A percentile compares a stretch with the other conserved stretches of the same genome.
phyloP scores from a whole-genome alignment of 2,329 filamentous ascomycete genomes.

The Pyrenophora graminea region DNA sequence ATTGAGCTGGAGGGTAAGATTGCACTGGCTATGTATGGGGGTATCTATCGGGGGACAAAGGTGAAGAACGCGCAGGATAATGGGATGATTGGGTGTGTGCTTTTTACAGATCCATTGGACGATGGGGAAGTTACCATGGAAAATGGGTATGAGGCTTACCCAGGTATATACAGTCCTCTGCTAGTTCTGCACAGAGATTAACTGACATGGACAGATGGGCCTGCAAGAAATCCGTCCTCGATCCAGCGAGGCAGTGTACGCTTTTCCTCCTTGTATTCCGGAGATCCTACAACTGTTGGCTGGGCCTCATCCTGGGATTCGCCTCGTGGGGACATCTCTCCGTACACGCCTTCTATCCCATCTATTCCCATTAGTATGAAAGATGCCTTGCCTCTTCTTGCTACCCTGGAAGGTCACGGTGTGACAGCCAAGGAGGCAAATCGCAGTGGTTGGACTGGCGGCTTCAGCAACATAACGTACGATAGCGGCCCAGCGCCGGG shows the following conservation, averaged over 20 bases:
- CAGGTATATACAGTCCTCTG: slow-evolving; percentile 40
- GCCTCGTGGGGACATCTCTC: slow-evolving; percentile 66
- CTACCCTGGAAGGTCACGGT: slow-evolving; percentile 80
- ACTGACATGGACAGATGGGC: slow-evolving; percentile 48
- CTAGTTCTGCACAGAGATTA: not conserved
- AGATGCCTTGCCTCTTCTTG: slow-evolving; percentile 78
- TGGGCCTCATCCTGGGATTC: slow-evolving; percentile 83
- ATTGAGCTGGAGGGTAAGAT: slow-evolving; percentile 55
- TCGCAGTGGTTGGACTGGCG: slow-evolving; percentile 44
- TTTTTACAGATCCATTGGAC: slow-evolving; percentile 52
- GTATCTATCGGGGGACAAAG: slow-evolving; percentile 53
- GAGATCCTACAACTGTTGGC: slow-evolving; percentile 52
- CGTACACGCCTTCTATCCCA: slow-evolving; percentile 66
- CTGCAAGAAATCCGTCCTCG: slow-evolving; percentile 51
- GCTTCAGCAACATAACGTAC: slow-evolving; percentile 40
- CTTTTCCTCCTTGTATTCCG: slow-evolving; percentile 65
- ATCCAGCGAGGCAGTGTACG: slow-evolving; percentile 54
- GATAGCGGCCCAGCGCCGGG: slow-evolving; percentile 56
- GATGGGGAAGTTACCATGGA: slow-evolving; percentile 50
- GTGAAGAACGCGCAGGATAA: slow-evolving; percentile 53
- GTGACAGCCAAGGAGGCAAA: slow-evolving; percentile 55
- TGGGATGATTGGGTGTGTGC: slow-evolving; percentile 51
- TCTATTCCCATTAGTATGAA: slow-evolving; percentile 84
- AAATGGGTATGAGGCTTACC: slow-evolving; percentile 41
- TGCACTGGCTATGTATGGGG: slow-evolving; percentile 52